A percentile compares a stretch with the other conserved stretches of the same genome.
phyloP scores from a whole-genome alignment of 2,329 filamentous ascomycete genomes.

The Venturiaceae sp. region DNA sequence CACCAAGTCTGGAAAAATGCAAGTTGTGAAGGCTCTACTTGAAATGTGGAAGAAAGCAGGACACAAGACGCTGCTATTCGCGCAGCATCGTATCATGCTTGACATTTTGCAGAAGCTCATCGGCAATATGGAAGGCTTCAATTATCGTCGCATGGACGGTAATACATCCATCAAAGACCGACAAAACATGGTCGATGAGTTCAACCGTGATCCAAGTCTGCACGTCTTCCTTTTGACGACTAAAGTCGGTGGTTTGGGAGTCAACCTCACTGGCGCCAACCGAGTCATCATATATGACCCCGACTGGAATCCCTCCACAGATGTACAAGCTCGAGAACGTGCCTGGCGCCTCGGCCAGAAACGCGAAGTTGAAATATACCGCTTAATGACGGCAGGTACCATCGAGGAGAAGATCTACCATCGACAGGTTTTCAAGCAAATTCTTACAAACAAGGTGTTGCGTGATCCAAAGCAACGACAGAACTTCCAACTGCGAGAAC shows the following conservation, averaged over 20 bases:
- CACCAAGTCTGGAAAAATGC: constrained; percentile 86
- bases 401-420: constrained; percentile 99
- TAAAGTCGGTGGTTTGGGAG: constrained; percentile 85
- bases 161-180: constrained; percentile 78
- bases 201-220: constrained; percentile 71
- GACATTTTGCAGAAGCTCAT: constrained; percentile 86
- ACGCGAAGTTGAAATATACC: constrained; percentile 88
- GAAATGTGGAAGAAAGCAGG: constrained; percentile 86
- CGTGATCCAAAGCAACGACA: constrained; percentile 90
- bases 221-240: constrained; percentile 92
- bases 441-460: constrained; percentile 90
- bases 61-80: constrained; percentile 89
- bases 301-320: constrained; percentile 97
- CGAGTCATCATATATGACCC: constrained; percentile 97
- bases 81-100: constrained; percentile 89
- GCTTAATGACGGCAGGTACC: constrained; percentile 94
- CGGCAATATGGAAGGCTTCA: constrained; percentile 54
- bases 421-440: constrained; percentile 97
- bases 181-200: constrained; percentile 84
- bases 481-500: constrained; percentile 78
- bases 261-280: constrained; percentile 90
- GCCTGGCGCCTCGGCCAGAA: constrained; percentile 96
- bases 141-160: constrained; percentile 87
- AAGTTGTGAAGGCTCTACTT: constrained; percentile 79
- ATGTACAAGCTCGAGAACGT: constrained; percentile 87